These are phyloP conservation scores for Neurospora tetrasperma DNA, from an alignment of 495 filamentous ascomycete genomes.

Conservation along the genomic window DNA sequence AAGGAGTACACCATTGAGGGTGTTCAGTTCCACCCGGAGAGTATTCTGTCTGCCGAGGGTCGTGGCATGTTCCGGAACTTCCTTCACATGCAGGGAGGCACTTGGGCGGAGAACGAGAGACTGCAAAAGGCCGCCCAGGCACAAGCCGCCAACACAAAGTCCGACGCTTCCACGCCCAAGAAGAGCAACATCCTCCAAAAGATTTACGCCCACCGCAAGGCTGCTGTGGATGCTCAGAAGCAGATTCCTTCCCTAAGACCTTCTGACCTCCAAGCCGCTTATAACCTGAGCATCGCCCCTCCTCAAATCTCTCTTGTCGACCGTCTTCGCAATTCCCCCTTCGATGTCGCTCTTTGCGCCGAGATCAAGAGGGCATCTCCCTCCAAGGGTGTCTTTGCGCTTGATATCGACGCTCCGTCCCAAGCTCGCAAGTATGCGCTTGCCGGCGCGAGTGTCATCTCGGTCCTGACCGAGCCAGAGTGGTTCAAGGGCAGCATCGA, in stretches of 20 bases:
- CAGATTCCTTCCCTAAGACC: slow-evolving; percentile 74
- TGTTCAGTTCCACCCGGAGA: slow-evolving; percentile 96
- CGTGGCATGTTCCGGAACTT: slow-evolving; percentile 89
- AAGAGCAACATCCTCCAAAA: slow-evolving; percentile 79
- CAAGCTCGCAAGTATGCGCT: slow-evolving; percentile 89
- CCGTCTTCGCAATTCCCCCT: slow-evolving; percentile 70
- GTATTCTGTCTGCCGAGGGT: slow-evolving; percentile 84
- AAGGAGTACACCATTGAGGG: slow-evolving; percentile 84
- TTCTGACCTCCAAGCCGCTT: slow-evolving; percentile 76
- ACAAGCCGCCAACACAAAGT: slow-evolving; percentile 4
- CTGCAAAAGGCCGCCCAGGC: slow-evolving; percentile 32
- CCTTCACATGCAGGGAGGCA: slow-evolving; percentile 73
- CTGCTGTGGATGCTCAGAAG: slow-evolving; percentile 73
- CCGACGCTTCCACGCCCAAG: slow-evolving; percentile 27
- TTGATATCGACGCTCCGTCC: slow-evolving; percentile 73
- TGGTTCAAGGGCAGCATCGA: slow-evolving; percentile 99
- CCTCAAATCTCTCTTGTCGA: slow-evolving; percentile 75
- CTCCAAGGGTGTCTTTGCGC: slow-evolving; percentile 89
- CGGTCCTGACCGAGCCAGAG: slow-evolving; percentile 92
- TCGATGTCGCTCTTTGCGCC: slow-evolving; percentile 77
- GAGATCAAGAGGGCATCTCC: slow-evolving; percentile 97
- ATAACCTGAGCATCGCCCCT: slow-evolving; percentile 72
- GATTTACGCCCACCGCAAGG: slow-evolving; percentile 79
- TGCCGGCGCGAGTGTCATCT: slow-evolving; percentile 91
- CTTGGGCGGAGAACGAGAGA: slow-evolving; percentile 70